A percentile compares a stretch with the other conserved stretches of the same genome.
These are phyloP conservation scores for Zizania palustris DNA, from an alignment of 202 grass and related monocot genomes.

Conservation along the genomic window DNA sequence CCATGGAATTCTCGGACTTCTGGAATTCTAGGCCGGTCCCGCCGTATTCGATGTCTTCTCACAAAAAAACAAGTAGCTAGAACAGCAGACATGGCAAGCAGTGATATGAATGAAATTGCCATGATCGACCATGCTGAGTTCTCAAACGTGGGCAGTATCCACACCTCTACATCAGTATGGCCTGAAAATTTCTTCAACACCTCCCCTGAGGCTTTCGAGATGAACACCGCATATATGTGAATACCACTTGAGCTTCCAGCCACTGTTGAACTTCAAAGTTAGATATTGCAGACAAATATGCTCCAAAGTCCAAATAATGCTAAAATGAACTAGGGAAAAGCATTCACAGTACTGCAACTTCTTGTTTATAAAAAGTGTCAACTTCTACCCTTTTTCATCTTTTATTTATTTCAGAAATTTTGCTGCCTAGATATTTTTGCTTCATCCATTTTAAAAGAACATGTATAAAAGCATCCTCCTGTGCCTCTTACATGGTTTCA, in stretches of 20 bases:
- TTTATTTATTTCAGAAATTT: constrained; percentile 21
- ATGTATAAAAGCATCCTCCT: constrained; percentile 12
- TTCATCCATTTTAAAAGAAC: background rate
- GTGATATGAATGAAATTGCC: constrained; percentile 93
- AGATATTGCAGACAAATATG: constrained; percentile 38
- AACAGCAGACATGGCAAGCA: constrained; percentile 93
- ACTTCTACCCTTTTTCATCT: background rate
- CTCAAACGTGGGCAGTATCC: constrained; percentile 81
- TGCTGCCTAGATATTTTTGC: background rate
- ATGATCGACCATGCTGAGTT: constrained; percentile 90
- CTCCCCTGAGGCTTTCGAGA: constrained; percentile 79
- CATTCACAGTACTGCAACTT: background rate
- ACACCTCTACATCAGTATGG: constrained; percentile 66
- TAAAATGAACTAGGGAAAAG: constrained; percentile 23
- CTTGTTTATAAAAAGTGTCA: background rate
- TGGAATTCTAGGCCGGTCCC: constrained; percentile 50
- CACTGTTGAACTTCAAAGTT: constrained; percentile 66
- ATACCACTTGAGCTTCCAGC: constrained; percentile 85
- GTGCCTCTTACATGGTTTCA: background rate
- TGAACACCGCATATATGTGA: constrained; percentile 73
- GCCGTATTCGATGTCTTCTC: constrained; percentile 79
- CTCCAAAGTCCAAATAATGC: background rate
- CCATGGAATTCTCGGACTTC: constrained; percentile 76
- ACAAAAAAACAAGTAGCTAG: constrained; percentile 95
- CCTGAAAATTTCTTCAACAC: constrained; percentile 71